Percentiles rank a stretch among this genome's conserved stretches.
Conservation (phyloP, 495 filamentous ascomycete genomes). For the Penicillium silybi region DNA sequence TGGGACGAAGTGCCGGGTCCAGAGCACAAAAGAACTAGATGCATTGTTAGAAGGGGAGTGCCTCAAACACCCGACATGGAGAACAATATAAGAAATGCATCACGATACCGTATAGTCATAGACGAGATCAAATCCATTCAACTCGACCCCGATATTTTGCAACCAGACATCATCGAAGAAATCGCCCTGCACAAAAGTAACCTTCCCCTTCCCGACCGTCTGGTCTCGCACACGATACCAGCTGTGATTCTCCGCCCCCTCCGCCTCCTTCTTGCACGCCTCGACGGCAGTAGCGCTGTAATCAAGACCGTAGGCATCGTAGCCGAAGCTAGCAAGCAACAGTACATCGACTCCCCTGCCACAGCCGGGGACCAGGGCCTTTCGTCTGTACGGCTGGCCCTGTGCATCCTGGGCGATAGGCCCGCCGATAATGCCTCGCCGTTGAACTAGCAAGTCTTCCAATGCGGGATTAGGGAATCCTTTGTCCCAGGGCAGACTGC, state of each 20-base stretch:
- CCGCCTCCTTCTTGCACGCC: conserved; percentile 47
- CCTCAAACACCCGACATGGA: not conserved
- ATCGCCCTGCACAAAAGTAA: conserved; percentile 61
- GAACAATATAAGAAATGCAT: not conserved
- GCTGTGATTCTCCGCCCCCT: conserved; percentile 33
- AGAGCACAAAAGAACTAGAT: conserved; percentile 78
- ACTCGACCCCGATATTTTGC: conserved; percentile 35
- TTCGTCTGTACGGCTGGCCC: conserved; percentile 31
- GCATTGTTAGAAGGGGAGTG: conserved; percentile 13
- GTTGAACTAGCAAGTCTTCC: conserved; percentile 53
- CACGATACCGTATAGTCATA: conserved; percentile 74
- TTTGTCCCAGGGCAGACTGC: conserved; percentile 66
- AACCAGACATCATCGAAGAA: conserved; percentile 69
- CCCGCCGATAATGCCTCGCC: conserved; percentile 42
- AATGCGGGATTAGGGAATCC: conserved; percentile 64
- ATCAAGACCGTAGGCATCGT: conserved; percentile 72
- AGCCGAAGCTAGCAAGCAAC: conserved; percentile 65
- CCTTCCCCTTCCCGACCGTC: conserved; percentile 46
- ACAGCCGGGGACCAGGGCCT: conserved; percentile 66
- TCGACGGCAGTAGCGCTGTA: conserved; percentile 54
- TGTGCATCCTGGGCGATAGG: conserved; percentile 26
- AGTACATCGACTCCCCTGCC: conserved; percentile 73
- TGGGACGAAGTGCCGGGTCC: conserved; percentile 55
- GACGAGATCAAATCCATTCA: conserved; percentile 66
- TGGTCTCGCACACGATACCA: conserved; percentile 47